Evolutionary conservation across 768 basidiomycete genomes (phyloP), one percentile per base, ranked within the genome.

Genomic region (Podaxis rugospora): DNA sequence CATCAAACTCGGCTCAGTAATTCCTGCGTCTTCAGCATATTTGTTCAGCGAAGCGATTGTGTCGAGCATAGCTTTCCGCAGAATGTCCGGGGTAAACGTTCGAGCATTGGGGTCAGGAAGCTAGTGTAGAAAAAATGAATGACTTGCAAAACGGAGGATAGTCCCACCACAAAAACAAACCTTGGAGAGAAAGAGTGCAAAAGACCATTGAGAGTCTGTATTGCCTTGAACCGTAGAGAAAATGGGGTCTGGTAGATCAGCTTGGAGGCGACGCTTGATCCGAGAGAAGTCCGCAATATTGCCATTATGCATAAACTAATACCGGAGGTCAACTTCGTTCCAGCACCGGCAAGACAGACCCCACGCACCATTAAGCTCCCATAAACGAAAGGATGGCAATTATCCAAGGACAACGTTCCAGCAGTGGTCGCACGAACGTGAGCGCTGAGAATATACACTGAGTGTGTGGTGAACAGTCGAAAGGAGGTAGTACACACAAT

Each of bases 151-250:
- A 13, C 32, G 1, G 5, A 51, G 52, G 28, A 9, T 28, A 23
- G 37, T 13, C 23, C 64, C 3, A 18, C 61, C 61, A 40, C 56
- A 64, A 32, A 32, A 9, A 32, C 68, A 13, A 63, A 86, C 92
- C 77, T 89, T 91, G 2, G 95, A 92, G 32, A 98, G 74, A 71
- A 95, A 91, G 54, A 96, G 75, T 6, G 92, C 95, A 70, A 98
- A 99, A 4, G 93, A 89, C 95, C 95, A 98, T 78, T 99, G 95
- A 3, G 93, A 95, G 74, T 99, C 96, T 27, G 97, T 98, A 68
- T 98, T 95, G 57, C 97, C 97, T 59, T 90, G 87, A 1, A 95
- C 94, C 66, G 85, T 81, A 56, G 92, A 80, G 75, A 93, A 99
- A 39, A 93, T 82, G 62, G 88, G 86, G 69, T 99, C 95, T 0